Percentiles rank a stretch among this genome's conserved stretches.
Evolutionary conservation across 2,329 filamentous ascomycete genomes (phyloP).

Genomic region (Pestalotiopsis sp.): DNA sequence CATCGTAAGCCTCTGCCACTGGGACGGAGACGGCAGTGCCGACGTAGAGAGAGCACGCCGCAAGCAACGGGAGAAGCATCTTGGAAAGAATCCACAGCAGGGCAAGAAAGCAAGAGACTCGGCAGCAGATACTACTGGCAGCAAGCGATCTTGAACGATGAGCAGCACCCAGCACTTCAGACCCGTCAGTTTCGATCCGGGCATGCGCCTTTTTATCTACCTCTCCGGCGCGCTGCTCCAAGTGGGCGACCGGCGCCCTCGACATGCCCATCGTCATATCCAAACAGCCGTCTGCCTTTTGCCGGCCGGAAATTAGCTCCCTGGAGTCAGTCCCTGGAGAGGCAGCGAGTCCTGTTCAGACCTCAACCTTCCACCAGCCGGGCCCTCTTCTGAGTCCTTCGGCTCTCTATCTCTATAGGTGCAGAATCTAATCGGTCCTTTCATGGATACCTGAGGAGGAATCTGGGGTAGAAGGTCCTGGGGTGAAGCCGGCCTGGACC

Average conservation of each 20-base stretch:
- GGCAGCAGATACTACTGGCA: background rate
- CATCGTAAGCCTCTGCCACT: conserved; percentile 1
- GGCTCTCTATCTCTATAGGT: background rate
- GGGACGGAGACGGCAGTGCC: conserved; percentile 11
- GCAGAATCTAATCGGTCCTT: conserved; percentile 1
- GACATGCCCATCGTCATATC: background rate
- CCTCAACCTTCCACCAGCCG: background rate
- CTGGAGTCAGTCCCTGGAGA: background rate
- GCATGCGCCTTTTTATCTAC: background rate
- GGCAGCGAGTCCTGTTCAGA: background rate
- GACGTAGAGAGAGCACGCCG: conserved; percentile 13
- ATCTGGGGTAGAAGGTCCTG: background rate
- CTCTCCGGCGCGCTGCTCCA: background rate
- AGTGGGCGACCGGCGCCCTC: background rate
- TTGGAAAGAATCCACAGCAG: conserved; percentile 2
- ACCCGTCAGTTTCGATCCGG: background rate
- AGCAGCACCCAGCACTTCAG: background rate
- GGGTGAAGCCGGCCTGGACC: background rate
- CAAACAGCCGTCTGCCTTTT: conserved; percentile 3
- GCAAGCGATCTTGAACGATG: background rate
- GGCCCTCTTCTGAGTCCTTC: background rate
- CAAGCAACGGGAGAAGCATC: conserved; percentile 14
- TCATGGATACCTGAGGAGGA: background rate
- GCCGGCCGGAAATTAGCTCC: background rate
- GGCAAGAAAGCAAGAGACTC: background rate